phyloP scores from a whole-genome alignment of 106 monocot genomes.

The Chionographis japonica region DNA sequence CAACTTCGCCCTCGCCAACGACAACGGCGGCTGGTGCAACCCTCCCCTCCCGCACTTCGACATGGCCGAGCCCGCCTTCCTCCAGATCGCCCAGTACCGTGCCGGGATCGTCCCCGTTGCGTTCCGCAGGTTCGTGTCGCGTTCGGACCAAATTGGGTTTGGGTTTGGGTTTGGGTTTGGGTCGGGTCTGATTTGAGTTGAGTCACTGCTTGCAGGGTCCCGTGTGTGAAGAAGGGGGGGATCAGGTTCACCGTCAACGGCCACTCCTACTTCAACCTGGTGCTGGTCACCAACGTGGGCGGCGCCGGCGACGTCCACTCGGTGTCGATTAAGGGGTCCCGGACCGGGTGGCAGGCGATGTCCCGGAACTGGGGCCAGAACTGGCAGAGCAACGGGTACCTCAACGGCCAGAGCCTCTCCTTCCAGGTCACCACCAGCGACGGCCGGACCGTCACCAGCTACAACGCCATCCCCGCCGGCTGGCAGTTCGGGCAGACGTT shows the following conservation, averaged over 20 bases:
- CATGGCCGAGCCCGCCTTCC: conserved; percentile 64
- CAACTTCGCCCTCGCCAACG: conserved; percentile 52
- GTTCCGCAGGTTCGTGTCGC: conserved; percentile 21
- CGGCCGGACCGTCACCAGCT: conserved; percentile 42
- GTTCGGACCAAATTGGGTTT: too few species aligned
- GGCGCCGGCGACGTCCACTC: conserved; percentile 55
- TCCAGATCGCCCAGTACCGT: conserved; percentile 54
- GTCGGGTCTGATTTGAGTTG: background rate
- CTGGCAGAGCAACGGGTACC: conserved; percentile 61
- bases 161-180: background rate
- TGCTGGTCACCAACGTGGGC: conserved; percentile 50
- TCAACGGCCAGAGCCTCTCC: conserved; percentile 53
- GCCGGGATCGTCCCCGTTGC: conserved; percentile 74
- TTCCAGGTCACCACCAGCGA: conserved; percentile 56
- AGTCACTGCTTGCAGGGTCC: conserved; percentile 20
- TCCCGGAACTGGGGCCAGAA: conserved; percentile 71
- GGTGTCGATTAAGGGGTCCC: conserved; percentile 55
- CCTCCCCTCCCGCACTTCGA: conserved; percentile 68
- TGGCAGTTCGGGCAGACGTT: conserved; percentile 67
- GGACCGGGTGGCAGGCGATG: conserved; percentile 52
- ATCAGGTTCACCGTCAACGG: conserved; percentile 62
- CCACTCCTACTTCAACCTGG: conserved; percentile 64
- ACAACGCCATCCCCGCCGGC: conserved; percentile 37
- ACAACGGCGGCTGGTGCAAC: conserved; percentile 87
- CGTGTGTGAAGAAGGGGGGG: conserved; percentile 52